Base-by-base conservation (phyloP, 371 early-diverging fungal species). In the Rhizomucor pusillus region DNA sequence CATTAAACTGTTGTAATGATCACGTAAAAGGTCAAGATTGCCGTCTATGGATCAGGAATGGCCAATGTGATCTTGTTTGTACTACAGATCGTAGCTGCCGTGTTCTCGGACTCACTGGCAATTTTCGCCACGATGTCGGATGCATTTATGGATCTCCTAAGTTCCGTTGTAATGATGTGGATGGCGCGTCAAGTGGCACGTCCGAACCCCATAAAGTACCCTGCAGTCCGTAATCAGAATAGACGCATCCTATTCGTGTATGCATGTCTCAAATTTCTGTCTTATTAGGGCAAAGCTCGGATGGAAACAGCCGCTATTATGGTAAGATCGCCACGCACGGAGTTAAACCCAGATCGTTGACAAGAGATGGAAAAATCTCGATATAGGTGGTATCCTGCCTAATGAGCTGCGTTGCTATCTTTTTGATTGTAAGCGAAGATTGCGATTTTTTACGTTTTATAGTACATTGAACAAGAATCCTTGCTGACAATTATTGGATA, bases 221-320 rank as follows among this genome's bases (percentile, higher is more conserved):
- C 95, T 12, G 85, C 91, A 10, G 87, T 86, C 71, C n/a, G 12
- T 14, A 23, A 57, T 33, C 36, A 43, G 18, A 13, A 48, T 24
- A 6, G 39, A 16, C 16, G 41, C 41, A 44, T 16, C 13, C 29
- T 7, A 29, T 29, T 29, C 29, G 29, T 5, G 5, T 14, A 52
- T 46, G 29, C 33, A 16, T 47, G 11, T 43, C 9, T n/a, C 25
- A 22, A 25, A 29, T 40, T n/a, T 9, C 37, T 47, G 13, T 12
- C 4, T 52, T n/a, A 24, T 39, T 58, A 86, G 86, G 97, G 97
- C 16, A 92, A 90, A 60, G 82, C 84, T 25, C 80, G 92, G 33
- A 82, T 93, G 67, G 95, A 96, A 70, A 94, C 95, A 6, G 90
- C 90, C 14, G 95, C 94, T 18, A 91, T 94, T n/a, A 94, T 96